Evolutionary conservation across 177 flowering plant species (phyloP).

Genomic region (Tripterygium wilfordii): DNA sequence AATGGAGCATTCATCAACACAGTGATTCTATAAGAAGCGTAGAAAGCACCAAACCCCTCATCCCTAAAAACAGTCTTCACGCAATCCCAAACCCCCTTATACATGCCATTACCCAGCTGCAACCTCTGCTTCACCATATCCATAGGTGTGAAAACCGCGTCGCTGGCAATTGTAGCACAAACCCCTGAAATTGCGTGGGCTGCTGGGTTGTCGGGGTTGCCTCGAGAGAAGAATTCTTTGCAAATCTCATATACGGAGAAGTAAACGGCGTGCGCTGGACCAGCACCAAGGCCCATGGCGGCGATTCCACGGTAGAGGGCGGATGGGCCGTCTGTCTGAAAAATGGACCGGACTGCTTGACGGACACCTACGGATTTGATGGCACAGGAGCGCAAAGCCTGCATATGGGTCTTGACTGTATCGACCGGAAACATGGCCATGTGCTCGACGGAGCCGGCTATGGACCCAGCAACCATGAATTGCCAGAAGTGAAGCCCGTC

Average conservation of each 20-base stretch:
- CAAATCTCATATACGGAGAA: conserved; percentile 73
- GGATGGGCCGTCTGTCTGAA: conserved; percentile 53
- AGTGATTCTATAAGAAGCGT: conserved; percentile 80
- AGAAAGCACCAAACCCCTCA: conserved; percentile 71
- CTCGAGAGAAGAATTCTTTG: conserved; percentile 53
- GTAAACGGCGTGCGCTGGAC: conserved; percentile 93
- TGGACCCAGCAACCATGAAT: conserved; percentile 69
- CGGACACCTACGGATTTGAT: conserved; percentile 28
- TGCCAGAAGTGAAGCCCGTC: conserved; percentile 88
- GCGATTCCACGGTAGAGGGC: conserved; percentile 72
- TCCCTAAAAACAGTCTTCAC: conserved; percentile 52
- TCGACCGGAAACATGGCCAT: conserved; percentile 76
- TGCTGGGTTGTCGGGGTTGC: conserved; percentile 31
- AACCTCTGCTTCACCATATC: conserved; percentile 85
- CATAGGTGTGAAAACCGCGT: conserved; percentile 73
- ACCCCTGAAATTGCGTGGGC: conserved; percentile 58
- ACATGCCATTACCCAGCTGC: conserved; percentile 57
- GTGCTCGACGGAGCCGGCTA: conserved; percentile 68
- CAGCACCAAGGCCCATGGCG: conserved; percentile 87
- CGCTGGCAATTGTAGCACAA: conserved; percentile 55
- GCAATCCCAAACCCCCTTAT: conserved; percentile 70
- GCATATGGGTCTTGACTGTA: conserved; percentile 70
- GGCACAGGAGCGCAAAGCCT: conserved; percentile 44
- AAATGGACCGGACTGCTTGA: conserved; percentile 37
- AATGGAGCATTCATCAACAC: conserved; percentile 95